Percentiles rank a stretch among this genome's conserved stretches.
Evolutionary conservation across 75 land plant species (phyloP).

Genomic region (Sequoiadendron giganteum): DNA sequence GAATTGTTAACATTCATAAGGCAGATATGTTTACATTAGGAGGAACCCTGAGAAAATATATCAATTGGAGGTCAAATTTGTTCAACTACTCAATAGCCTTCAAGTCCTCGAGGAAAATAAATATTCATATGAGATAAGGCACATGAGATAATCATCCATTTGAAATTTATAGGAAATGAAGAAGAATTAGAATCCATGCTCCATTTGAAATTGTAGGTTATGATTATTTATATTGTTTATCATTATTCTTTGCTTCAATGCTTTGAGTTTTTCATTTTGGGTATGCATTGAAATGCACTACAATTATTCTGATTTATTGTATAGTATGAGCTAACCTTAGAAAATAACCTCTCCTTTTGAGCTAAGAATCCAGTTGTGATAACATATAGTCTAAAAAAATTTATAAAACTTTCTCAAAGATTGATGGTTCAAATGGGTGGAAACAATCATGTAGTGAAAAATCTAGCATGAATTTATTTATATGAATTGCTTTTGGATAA

Average conservation of each 20-base stretch:
- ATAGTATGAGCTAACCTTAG: no score
- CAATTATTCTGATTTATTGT: no score
- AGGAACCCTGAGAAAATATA: not conserved
- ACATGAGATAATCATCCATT: not conserved
- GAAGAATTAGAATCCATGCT: not conserved
- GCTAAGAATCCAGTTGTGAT: no score
- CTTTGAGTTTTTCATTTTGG: not conserved
- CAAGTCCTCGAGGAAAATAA: not conserved
- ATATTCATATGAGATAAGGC: not conserved
- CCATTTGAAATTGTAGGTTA: not conserved
- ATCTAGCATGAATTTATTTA: no score
- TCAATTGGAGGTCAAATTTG: not conserved
- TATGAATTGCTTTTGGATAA: no score
- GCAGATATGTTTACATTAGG: not conserved
- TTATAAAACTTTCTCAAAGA: no score
- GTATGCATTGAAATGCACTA: not conserved
- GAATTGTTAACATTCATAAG: not conserved
- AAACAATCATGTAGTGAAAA: no score
- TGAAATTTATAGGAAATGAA: not conserved
- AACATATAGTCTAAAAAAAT: no score
- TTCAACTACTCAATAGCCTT: not conserved
- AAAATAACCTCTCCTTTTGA: no score
- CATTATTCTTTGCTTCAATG: not conserved
- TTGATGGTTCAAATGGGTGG: no score
- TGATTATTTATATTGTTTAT: not conserved